Percentiles rank a stretch among this genome's conserved stretches.
Conservation (phyloP, 1,139 yeast genomes). For the Taiozyma sp. region DNA sequence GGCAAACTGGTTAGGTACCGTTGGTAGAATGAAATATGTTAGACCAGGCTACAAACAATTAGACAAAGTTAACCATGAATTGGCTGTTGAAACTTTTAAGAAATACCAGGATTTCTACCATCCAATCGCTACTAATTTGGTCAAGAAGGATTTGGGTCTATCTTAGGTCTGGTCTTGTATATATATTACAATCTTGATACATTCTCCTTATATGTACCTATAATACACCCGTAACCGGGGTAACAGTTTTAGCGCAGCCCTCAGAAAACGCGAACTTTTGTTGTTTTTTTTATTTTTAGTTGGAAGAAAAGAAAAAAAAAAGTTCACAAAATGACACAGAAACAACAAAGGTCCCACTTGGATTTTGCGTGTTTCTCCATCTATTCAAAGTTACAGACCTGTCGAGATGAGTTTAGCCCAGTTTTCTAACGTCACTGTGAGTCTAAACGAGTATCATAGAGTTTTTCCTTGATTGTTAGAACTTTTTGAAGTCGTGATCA, state of each 20-base stretch:
- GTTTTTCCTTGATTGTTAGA: no score
- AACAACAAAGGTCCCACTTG: no score
- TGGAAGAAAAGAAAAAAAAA: background rate
- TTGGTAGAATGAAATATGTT: conserved; percentile 93
- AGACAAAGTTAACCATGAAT: conserved; percentile 55
- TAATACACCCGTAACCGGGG: background rate
- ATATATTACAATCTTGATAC: background rate
- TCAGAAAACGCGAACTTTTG: background rate
- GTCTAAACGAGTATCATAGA: conserved; percentile 4
- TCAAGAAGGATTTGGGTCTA: conserved; percentile 59
- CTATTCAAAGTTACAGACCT: no score
- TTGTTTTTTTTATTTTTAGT: background rate
- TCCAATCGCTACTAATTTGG: conserved; percentile 80
- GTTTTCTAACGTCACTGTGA: conserved; percentile 23
- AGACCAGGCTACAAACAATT: conserved; percentile 77
- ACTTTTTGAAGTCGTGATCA: no score
- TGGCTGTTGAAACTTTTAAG: conserved; percentile 64
- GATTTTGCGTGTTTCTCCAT: no score
- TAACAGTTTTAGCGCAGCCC: background rate
- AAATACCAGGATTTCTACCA: conserved; percentile 61
- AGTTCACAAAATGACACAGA: background rate
- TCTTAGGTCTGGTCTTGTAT: background rate
- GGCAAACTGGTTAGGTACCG: conserved; percentile 84
- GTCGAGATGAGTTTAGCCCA: conserved; percentile 11
- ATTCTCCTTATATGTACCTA: no score